These are phyloP conservation scores for Rhododendron simsii DNA, from an alignment of 148 eudicot species.

Conservation along the genomic window DNA sequence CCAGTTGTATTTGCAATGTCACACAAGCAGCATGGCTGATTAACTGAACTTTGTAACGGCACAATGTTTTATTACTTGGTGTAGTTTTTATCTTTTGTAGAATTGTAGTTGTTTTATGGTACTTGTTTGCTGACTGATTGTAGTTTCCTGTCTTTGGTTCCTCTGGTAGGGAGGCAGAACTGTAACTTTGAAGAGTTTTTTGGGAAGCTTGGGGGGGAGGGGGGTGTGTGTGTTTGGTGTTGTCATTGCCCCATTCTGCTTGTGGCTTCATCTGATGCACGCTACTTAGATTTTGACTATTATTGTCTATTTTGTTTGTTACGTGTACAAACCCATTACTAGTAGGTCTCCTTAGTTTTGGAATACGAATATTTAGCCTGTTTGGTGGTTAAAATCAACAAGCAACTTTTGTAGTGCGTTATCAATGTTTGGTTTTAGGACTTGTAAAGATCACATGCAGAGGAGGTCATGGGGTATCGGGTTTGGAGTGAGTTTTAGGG, in stretches of 20 bases:
- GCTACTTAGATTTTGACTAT: background rate
- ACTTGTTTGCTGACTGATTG: background rate
- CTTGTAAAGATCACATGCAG: conserved; percentile 45
- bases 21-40: background rate
- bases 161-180: background rate
- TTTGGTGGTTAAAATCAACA: background rate
- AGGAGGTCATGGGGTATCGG: conserved; percentile 47
- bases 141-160: background rate
- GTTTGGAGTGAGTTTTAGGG: conserved; percentile 46
- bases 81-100: background rate
- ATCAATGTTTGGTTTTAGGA: conserved; percentile 7
- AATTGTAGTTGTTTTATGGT: background rate
- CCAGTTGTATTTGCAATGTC: background rate
- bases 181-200: background rate
- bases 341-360: background rate
- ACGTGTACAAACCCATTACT: background rate
- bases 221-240: no score
- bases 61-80: background rate
- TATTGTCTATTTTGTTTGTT: background rate
- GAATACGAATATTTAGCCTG: background rate
- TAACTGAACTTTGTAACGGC: background rate
- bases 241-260: background rate
- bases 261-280: background rate
- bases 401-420: background rate
- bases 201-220: no score